Percentiles rank a stretch among this genome's conserved stretches.
These are phyloP conservation scores for Suhomyces wounanorum DNA, from an alignment of 1,139 yeast species.

Conservation along the genomic window DNA sequence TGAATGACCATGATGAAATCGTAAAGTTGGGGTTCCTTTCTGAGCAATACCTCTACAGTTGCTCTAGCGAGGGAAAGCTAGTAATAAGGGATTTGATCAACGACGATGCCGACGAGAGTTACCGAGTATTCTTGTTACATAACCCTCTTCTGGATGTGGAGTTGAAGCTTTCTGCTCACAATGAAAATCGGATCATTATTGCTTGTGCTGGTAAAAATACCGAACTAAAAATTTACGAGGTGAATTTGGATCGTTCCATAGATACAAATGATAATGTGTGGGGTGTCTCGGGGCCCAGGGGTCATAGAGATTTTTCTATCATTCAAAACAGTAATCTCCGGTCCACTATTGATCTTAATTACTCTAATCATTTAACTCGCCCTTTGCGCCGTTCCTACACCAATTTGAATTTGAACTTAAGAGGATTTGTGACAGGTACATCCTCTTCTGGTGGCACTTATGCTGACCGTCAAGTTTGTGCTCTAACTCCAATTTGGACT, in stretches of 20 bases:
- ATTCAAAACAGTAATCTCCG: conserved; percentile 12
- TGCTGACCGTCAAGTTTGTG: conserved; percentile 22
- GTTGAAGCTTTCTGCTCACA: conserved; percentile 11
- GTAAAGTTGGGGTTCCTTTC: conserved; percentile 35
- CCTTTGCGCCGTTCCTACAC: conserved; percentile 12
- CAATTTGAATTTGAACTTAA: conserved; percentile 9
- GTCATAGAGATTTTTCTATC: conserved; percentile 7
- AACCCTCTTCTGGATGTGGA: conserved; percentile 39
- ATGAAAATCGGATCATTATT: conserved; percentile 20
- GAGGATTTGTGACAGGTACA: conserved; percentile 5
- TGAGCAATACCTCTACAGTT: conserved; percentile 38
- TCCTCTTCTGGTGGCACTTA: conserved; percentile 6
- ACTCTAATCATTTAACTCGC: conserved; percentile 7
- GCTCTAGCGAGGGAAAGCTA: conserved; percentile 47
- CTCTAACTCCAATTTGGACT: conserved; percentile 26
- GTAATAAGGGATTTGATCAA: conserved; percentile 46
- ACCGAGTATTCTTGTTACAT: conserved; percentile 31
- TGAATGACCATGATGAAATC: conserved; percentile 27
- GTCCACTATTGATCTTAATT: conserved; percentile 9
- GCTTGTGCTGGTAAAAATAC: conserved; percentile 51
- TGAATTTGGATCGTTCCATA: conserved; percentile 8
- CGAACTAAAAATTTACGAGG: conserved; percentile 38
- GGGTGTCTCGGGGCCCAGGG: conserved; percentile 7
- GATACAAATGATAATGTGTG: conserved; percentile 7
- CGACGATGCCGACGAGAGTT: conserved; percentile 39